Evolutionary conservation across 2,329 filamentous ascomycete species (phyloP).

Genomic region (Ophiostoma tasmaniense): DNA sequence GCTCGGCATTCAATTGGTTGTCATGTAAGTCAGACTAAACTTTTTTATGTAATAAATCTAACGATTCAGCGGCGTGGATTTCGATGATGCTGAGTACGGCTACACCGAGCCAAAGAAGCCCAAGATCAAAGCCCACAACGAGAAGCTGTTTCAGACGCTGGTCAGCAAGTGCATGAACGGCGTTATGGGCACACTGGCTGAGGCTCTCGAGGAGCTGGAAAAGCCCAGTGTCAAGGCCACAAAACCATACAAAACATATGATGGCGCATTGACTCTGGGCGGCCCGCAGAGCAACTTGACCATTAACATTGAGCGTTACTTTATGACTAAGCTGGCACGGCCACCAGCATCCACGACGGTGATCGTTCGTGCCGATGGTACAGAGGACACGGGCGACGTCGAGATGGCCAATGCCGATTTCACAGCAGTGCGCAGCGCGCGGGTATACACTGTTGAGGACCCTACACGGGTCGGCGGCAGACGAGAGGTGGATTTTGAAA

Average conservation of each 20-base stretch:
- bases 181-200: constrained; percentile 71
- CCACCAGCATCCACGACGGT: constrained; percentile 72
- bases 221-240: constrained; percentile 67
- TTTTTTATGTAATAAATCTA: background rate
- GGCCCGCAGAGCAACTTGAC: constrained; percentile 64
- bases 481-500: constrained; percentile 69
- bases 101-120: constrained; percentile 88
- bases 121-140: constrained; percentile 54
- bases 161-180: constrained; percentile 59
- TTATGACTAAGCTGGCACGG: constrained; percentile 69
- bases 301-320: constrained; percentile 86
- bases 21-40: constrained; percentile 51
- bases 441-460: constrained; percentile 74
- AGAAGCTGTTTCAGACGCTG: constrained; percentile 56
- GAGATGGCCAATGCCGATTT: constrained; percentile 42
- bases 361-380: constrained; percentile 46
- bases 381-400: constrained; percentile 42
- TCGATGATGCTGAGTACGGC: constrained; percentile 82
- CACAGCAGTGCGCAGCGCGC: constrained; percentile 63
- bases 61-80: constrained; percentile 67
- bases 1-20: constrained; percentile 64
- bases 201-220: constrained; percentile 73
- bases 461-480: constrained; percentile 67
- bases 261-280: constrained; percentile 71
- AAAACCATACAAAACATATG: constrained; percentile 71